Base-by-base conservation (phyloP, 1,284 basidiomycete species). In the Malassezia arunalokei region DNA sequence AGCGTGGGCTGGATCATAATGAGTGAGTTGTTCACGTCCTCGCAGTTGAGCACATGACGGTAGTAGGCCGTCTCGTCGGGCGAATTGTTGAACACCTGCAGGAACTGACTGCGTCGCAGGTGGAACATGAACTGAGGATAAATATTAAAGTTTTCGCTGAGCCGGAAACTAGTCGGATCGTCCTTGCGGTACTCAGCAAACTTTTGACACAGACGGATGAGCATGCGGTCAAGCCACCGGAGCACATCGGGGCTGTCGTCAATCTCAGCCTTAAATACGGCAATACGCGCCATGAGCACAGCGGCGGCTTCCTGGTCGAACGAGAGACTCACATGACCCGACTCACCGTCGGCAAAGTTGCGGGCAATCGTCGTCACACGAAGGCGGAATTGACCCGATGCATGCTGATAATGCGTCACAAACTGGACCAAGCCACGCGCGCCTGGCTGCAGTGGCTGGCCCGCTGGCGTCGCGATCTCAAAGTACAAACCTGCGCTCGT, bases 101-200 rank as follows among this genome's bases (percentile, higher is more conserved):
- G 79, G 79, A 99, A 98, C 77, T 98, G 92, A 78, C 86, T 89
- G 73, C 94, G 78, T 54, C 94, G 81, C 57, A 99, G 76, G 76
- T 99, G 94, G 84, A 98, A 98, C 94, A 98, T 99, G 79, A 99
- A 99, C 75, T 99, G 94, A 31, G 94, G 94, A 76, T 99, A 99
- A 69, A 99, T 98, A 74, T 86, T 89, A 76, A 99, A 98, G 75
- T 92, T 92, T 68, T 95, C 90, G 56, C 83, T 80, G 61, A 98
- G 78, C 60, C 90, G 80, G 81, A 99, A 98, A 74, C 84, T 87
- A 45, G 84, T 82, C 4, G 92, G 87, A 71, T 98, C 94, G 76
- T 98, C 94, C 77, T 98, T 99, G 68, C 90, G 79, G 74, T 98
- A 98, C 74, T 96, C 91, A 51, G 94, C 94, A 72, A 98, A 98